phyloP scores from a whole-genome alignment of 768 basidiomycete species.

The Suillus discolor region DNA sequence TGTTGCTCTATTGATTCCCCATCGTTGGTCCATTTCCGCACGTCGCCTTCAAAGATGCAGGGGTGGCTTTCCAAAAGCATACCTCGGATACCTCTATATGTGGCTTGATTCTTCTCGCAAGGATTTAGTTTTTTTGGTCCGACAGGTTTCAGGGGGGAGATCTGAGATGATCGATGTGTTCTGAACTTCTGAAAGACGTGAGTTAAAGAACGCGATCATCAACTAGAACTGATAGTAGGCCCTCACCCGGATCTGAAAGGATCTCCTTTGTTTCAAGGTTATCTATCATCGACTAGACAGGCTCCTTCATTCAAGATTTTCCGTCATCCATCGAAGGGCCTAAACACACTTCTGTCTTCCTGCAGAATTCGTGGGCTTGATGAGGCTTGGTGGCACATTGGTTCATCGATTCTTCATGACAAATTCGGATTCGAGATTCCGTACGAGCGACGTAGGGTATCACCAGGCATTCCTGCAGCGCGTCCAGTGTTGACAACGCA shows the following conservation, averaged over 20 bases:
- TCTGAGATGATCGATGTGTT: background rate
- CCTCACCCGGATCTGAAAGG: background rate
- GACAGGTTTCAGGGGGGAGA: background rate
- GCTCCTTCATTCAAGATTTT: background rate
- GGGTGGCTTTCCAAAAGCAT: background rate
- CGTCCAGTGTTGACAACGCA: background rate
- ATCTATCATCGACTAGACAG: background rate
- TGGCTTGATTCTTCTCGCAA: background rate
- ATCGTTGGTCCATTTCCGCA: background rate
- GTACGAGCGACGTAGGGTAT: background rate
- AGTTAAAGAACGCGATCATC: background rate
- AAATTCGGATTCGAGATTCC: background rate
- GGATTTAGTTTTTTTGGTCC: background rate
- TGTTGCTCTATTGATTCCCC: background rate
- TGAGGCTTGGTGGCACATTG: background rate
- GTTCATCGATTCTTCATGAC: slow-evolving; percentile 7
- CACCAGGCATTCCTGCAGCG: background rate
- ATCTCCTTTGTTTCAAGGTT: background rate
- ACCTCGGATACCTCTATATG: background rate
- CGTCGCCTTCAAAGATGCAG: background rate
- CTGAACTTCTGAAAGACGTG: background rate
- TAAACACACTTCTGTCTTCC: background rate
- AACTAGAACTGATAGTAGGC: background rate
- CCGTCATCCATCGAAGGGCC: background rate
- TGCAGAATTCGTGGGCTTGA: slow-evolving; percentile 1